Evolutionary conservation across 768 basidiomycete genomes (phyloP), one percentile per base, ranked within the genome.

Genomic region (Sarcomyxa edulis): DNA sequence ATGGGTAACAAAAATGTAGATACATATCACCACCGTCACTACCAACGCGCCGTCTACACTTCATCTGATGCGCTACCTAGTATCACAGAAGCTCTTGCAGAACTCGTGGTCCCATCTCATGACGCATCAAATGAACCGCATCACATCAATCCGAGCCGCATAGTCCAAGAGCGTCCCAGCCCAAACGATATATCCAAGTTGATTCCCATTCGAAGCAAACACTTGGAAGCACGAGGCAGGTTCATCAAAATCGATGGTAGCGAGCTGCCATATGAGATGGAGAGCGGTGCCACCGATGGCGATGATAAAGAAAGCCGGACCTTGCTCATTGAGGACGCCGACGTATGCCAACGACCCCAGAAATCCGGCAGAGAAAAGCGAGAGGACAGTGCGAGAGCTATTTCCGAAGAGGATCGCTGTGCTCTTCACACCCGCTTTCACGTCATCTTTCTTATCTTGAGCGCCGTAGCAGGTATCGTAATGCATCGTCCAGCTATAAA

Each of bases 401-500:
- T 55, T 49, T 14, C 70, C 74, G 52, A 81, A 81, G n/a, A 78
- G 65, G 10, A 81, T 56, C 0, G 78, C 78, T 32, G 76, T 81
- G 2, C 77, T 79, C 53, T 78, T 76, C 35, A 82, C 72, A 25
- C 74, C 75, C 11, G 69, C 78, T 30, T 64, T 56, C 16, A 72
- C 54, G 47, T 82, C 79, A 58, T 81, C 80, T 20, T 57, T 53
- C 43, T 73, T 74, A 52, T 81, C 79, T 42, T 60, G 63, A 50
- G 76, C 76, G 4, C 76, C 79, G 48, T 82, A 82, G 43, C 79
- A 76, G 1, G 77, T 76, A 51, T 82, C 60, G 48, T 49, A 48
- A 36, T 40, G 45, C 21, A 49, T 44, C 1, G 46, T 52, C 48
- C 52, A 52, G 7, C 45, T 48, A 35, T 6, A 20, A 35, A 18